These are phyloP conservation scores for Sporothrix phasma DNA, from an alignment of 2,329 filamentous ascomycete species.

Conservation along the genomic window DNA sequence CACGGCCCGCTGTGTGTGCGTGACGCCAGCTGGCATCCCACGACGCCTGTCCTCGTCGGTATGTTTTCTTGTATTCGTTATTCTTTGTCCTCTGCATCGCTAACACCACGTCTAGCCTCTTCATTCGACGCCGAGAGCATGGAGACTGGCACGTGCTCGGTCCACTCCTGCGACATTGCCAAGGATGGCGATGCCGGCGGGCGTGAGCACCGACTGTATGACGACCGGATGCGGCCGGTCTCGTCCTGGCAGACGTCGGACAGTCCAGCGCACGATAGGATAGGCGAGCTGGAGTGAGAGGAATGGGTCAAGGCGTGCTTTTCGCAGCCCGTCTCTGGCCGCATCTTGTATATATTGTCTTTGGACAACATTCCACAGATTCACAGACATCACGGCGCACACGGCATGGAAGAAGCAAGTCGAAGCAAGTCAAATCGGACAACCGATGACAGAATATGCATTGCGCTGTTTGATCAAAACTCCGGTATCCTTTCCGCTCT, in stretches of 20 bases:
- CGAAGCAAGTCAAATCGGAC: background rate
- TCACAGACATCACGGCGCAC: background rate
- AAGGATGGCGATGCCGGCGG: constrained; percentile 53
- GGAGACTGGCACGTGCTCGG: constrained; percentile 56
- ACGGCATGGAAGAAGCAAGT: background rate
- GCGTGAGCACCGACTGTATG: constrained; percentile 49
- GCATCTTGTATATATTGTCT: too few species aligned
- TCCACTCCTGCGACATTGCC: constrained; percentile 69
- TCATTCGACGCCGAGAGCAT: constrained; percentile 46
- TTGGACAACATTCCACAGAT: background rate
- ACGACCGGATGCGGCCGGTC: constrained; percentile 44
- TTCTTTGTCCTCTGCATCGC: too few species aligned
- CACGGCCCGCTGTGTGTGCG: constrained; percentile 57
- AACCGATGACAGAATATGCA: background rate
- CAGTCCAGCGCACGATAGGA: background rate
- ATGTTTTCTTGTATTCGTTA: constrained; percentile 22
- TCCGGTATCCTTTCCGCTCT: constrained; percentile 2
- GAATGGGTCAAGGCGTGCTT: background rate
- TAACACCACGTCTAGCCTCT: background rate
- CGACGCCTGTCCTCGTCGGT: constrained; percentile 65
- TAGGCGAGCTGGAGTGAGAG: background rate
- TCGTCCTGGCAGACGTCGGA: constrained; percentile 10
- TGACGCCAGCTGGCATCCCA: constrained; percentile 87
- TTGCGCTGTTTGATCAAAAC: constrained; percentile 6
- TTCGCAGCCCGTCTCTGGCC: background rate